Percentiles rank a stretch among this genome's conserved stretches.
Evolutionary conservation across 2,329 filamentous ascomycete species (phyloP).

Genomic region (Chaetomiaceae sp.): DNA sequence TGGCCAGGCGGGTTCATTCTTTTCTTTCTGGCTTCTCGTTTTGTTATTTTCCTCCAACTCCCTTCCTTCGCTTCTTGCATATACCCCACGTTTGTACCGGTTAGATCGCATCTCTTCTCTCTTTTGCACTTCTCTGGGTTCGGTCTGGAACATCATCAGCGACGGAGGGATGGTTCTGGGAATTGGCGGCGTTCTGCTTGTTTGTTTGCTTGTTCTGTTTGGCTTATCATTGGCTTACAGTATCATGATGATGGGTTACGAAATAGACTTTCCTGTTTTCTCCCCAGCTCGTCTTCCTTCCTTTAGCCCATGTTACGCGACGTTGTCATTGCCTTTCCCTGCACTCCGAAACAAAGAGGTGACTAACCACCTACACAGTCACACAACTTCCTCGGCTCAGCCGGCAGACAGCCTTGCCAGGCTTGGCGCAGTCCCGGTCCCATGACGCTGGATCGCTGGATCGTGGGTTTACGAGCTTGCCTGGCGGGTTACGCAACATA

Average conservation of each 20-base stretch:
- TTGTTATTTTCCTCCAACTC: slow-evolving; percentile 4
- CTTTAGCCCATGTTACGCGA: background rate
- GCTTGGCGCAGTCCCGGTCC: background rate
- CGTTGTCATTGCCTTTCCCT: background rate
- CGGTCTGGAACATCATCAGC: background rate
- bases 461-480: background rate
- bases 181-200: slow-evolving; percentile 6
- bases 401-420: too few species aligned
- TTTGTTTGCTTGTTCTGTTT: background rate
- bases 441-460: background rate
- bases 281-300: too few species aligned
- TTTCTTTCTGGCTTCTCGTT: slow-evolving; percentile 4
- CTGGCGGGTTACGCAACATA: background rate
- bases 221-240: background rate
- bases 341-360: too few species aligned
- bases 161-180: background rate
- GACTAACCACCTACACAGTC: too few species aligned
- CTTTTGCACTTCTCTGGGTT: background rate
- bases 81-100: background rate
- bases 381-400: too few species aligned
- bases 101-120: background rate
- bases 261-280: slow-evolving; percentile 5
- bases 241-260: slow-evolving; percentile 9
- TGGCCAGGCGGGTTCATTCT: background rate
- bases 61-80: background rate